Evolutionary conservation across 495 filamentous ascomycete species (phyloP).

Genomic region (Pyronema omphalodes): DNA sequence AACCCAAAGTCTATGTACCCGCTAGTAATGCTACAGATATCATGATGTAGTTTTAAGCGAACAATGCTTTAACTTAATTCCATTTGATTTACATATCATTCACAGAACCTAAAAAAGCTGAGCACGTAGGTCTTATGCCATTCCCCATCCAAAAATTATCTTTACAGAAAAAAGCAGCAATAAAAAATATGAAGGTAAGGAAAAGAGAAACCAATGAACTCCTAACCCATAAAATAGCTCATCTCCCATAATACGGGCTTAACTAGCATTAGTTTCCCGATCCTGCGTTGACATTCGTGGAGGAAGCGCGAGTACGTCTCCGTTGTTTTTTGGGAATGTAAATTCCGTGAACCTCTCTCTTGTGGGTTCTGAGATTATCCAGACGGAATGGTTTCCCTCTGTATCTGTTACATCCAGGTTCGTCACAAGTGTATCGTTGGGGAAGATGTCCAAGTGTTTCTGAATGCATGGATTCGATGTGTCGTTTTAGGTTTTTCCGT

Average conservation of each 20-base stretch:
- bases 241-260: not conserved
- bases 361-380: not conserved
- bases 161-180: too few relatives aligned
- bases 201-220: too few relatives aligned
- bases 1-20: too few relatives aligned
- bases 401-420: not conserved
- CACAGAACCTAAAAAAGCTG: too few relatives aligned
- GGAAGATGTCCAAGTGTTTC: not conserved
- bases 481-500: not conserved
- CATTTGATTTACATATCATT: too few relatives aligned
- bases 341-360: not conserved
- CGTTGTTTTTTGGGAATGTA: not conserved
- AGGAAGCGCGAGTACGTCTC: not conserved
- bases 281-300: not conserved
- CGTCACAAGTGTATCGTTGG: not conserved
- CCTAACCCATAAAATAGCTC: too few relatives aligned
- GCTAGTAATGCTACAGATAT: too few relatives aligned
- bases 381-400: not conserved
- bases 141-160: too few relatives aligned
- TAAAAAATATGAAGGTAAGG: too few relatives aligned
- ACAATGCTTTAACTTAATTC: too few relatives aligned
- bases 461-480: not conserved
- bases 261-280: not conserved
- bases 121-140: too few relatives aligned
- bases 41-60: too few relatives aligned